A percentile compares a stretch with the other conserved stretches of the same genome.
These are phyloP conservation scores for Fraxinus cuspidata DNA, from an alignment of 257 asterid genomes.

Conservation along the genomic window DNA sequence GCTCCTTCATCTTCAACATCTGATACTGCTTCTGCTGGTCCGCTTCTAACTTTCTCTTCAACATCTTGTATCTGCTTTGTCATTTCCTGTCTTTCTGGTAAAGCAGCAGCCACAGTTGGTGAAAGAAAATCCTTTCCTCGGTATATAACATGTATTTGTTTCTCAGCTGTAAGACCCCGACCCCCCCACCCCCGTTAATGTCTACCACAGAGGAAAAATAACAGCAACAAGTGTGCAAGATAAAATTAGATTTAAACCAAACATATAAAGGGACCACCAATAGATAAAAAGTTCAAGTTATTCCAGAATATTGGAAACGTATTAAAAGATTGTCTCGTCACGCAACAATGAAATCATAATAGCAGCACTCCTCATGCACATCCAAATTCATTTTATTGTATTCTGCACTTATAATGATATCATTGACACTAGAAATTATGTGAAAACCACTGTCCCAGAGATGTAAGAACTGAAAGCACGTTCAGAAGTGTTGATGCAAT, in stretches of 20 bases:
- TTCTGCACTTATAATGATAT: too few species aligned
- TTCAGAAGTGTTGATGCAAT: background rate
- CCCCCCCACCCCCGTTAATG: slow-evolving; percentile 94
- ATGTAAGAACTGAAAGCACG: background rate
- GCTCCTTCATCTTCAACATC: slow-evolving; percentile 62
- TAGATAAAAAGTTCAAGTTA: slow-evolving; percentile 14
- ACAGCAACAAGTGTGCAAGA: background rate
- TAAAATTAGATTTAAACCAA: slow-evolving; percentile 6
- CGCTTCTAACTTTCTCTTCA: slow-evolving; percentile 74
- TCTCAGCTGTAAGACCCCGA: slow-evolving; percentile 81
- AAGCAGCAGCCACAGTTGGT: slow-evolving; percentile 76
- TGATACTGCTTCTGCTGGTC: slow-evolving; percentile 33
- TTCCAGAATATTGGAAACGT: background rate
- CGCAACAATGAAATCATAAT: background rate
- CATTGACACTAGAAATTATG: too few species aligned
- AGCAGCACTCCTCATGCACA: background rate
- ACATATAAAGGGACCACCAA: slow-evolving; percentile 17
- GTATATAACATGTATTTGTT: slow-evolving; percentile 89
- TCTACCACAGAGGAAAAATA: slow-evolving; percentile 42
- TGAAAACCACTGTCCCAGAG: too few species aligned
- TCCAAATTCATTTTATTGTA: slow-evolving; percentile 15
- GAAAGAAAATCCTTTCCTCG: slow-evolving; percentile 99
- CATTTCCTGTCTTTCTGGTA: slow-evolving; percentile 81
- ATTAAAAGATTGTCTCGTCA: slow-evolving; percentile 14
- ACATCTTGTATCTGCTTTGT: slow-evolving; percentile 81